A percentile compares a stretch with the other conserved stretches of the same genome.
phyloP scores from a whole-genome alignment of 768 basidiomycete genomes.

The Sporobolomyces pararoseus region DNA sequence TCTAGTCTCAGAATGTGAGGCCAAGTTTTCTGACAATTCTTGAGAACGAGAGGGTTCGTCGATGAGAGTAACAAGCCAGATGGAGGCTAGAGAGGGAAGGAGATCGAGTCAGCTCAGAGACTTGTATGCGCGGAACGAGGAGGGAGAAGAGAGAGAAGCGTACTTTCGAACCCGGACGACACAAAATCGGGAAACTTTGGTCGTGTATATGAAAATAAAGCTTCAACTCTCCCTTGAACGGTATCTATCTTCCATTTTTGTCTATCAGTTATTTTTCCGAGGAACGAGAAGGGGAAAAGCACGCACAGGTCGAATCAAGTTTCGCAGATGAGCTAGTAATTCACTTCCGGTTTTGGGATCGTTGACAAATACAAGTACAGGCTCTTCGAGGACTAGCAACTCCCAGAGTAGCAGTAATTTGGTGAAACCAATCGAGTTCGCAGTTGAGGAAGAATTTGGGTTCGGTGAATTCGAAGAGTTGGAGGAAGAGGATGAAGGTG shows the following conservation, averaged over 20 bases:
- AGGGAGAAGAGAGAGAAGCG: background rate
- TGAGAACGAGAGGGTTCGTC: conserved; percentile 82
- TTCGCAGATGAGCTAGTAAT: conserved; percentile 86
- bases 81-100: conserved; percentile 43
- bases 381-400: conserved; percentile 83
- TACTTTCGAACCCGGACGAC: conserved; percentile 65
- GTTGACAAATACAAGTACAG: conserved; percentile 76
- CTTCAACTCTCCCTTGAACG: conserved; percentile 75
- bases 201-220: conserved; percentile 98
- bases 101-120: too few species aligned
- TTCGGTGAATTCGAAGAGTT: too few species aligned
- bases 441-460: background rate
- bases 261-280: too few species aligned
- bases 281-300: too few species aligned
- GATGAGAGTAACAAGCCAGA: conserved; percentile 73
- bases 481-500: background rate
- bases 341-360: conserved; percentile 75
- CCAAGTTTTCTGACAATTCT: conserved; percentile 67
- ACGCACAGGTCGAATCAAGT: conserved; percentile 75
- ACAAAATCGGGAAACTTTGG: conserved; percentile 55
- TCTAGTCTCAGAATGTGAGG: conserved; percentile 75
- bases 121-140: background rate
- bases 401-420: conserved; percentile 69
- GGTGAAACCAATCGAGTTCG: conserved; percentile 43
- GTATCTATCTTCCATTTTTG: conserved; percentile 57